Conservation (phyloP, 129 eudicot genomes). For the carrot (Daucus carota) region DH1_v3.0 NC_030383.2:38739001-38739500, state of each 20-base stretch:
- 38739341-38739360: too few species aligned
- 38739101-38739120: constrained; percentile 67
- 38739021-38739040: constrained; percentile 66
- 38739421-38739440: too few species aligned
- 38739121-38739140: constrained; percentile 84
- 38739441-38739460: too few species aligned
- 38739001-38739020: constrained; percentile 78
- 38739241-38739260: background rate
- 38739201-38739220: background rate
- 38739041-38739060: constrained; percentile 78
- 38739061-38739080: constrained; percentile 69
- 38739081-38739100: constrained; percentile 64
- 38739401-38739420: too few species aligned
- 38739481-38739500: too few species aligned
- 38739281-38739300: too few species aligned
- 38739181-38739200: constrained; percentile 30
- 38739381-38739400: too few species aligned
- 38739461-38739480: too few species aligned
- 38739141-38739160: constrained; percentile 81
- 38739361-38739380: too few species aligned
- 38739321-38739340: too few species aligned
- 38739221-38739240: background rate
- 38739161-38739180: constrained; percentile 70
- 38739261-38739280: too few species aligned
- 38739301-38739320: too few species aligned